These are phyloP conservation scores for Solanum hybrid DNA, from an alignment of 305 asterid species.

Conservation along the genomic window DNA sequence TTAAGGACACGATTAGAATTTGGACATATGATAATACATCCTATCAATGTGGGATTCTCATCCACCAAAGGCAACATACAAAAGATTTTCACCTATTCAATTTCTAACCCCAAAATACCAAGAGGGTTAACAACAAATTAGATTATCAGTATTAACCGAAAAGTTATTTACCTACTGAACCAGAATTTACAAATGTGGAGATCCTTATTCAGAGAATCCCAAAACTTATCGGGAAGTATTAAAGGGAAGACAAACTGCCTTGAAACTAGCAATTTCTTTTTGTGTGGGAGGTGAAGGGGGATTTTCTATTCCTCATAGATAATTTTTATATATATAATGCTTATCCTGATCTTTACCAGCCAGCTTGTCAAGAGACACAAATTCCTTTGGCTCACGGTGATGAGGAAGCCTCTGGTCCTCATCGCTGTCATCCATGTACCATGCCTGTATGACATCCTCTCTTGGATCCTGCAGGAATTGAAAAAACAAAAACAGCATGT, in stretches of 20 bases:
- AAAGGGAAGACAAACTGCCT: neutral
- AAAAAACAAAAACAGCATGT: neutral
- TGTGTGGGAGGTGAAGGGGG: neutral
- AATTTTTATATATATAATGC: neutral
- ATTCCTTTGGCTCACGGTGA: constrained; percentile 68
- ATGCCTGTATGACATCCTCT: constrained; percentile 70
- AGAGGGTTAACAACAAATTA: neutral
- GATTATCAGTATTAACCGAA: neutral
- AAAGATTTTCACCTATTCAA: neutral
- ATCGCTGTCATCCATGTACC: constrained; percentile 83
- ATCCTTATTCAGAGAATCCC: neutral
- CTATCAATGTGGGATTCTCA: neutral
- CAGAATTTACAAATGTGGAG: neutral
- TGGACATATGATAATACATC: neutral
- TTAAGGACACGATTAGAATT: neutral
- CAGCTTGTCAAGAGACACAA: constrained; percentile 70
- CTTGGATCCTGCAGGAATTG: constrained; percentile 38
- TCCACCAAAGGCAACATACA: neutral
- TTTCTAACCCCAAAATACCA: neutral
- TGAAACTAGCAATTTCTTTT: neutral
- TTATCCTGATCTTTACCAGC: constrained; percentile 34
- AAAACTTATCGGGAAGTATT: neutral
- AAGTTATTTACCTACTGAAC: neutral
- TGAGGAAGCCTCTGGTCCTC: constrained; percentile 88
- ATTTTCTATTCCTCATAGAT: neutral